Base-by-base conservation (phyloP, 2,329 filamentous ascomycete species). In the Fusarium albosuccineum region DNA sequence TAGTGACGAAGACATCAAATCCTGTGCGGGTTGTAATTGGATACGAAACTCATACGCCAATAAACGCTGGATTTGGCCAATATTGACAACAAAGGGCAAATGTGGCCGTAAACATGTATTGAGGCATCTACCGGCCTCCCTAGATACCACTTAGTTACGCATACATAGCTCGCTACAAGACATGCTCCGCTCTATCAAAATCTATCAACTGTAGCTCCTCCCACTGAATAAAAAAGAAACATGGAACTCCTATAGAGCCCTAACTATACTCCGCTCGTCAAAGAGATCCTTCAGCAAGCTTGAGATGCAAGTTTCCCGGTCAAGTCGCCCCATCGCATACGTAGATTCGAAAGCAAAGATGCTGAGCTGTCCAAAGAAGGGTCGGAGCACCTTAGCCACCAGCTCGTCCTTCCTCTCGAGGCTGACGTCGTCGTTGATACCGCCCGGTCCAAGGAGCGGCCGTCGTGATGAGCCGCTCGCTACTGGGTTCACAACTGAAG, bases 261-360 rank as follows among this genome's bases (percentile, higher is more conserved):
- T 89, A 14, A 89, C 86, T 73, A 91, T 86, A 60, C 81, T 93
- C 74, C 84, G 86, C 81, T 96, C 92, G 73, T 94, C 91, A 82
- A 95, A 96, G 62, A 97, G 73, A 80, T 97, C 93, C 74, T 81
- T 87, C 74, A 97, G 76, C 62, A 97, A 74, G 48, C 85, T 85
- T 67, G 85, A 81, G 54, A 86, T 82, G 73, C 92, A 94, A 9
- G 83, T 83, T 52, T 89, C 86, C 71, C 85, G 76, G 77, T 97
- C 93, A 27, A 91, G 80, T 41, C 78, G 78, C 36, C 89, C 90
- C 89, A 97, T 94, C 14, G 91, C 89, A 78, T 99, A 99, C 57
- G 92, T 95, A 64, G 91, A 92, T 82, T 99, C 96, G 79, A 97
- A 99, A 0, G 92, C 91, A 76, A 91, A 92, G 73, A 99, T 97